Percentiles rank a stretch among this genome's conserved stretches.
phyloP scores from a whole-genome alignment of 2,329 filamentous ascomycete genomes.

The Fusarium sp. region DNA sequence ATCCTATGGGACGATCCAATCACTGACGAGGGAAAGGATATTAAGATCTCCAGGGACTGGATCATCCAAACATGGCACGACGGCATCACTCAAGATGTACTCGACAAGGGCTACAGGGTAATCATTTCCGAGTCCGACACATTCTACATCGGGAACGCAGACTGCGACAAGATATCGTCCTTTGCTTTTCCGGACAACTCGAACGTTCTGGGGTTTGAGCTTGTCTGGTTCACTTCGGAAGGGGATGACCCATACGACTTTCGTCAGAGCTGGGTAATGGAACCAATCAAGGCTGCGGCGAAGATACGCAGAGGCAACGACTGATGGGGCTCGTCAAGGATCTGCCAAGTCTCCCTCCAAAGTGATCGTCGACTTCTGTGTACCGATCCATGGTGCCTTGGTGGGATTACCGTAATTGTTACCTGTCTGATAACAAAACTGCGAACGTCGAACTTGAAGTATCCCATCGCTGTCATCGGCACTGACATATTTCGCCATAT shows the following conservation, averaged over 20 bases:
- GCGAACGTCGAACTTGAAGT: too few relatives aligned
- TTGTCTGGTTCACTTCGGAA: conserved; percentile 15
- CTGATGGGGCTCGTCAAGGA: not conserved
- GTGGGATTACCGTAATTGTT: too few relatives aligned
- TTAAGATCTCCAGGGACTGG: conserved; percentile 5
- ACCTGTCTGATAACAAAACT: too few relatives aligned
- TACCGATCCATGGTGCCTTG: too few relatives aligned
- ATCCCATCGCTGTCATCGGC: too few relatives aligned
- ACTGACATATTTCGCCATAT: too few relatives aligned
- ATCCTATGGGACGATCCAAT: conserved; percentile 19
- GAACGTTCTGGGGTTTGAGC: conserved; percentile 4
- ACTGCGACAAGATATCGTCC: not conserved
- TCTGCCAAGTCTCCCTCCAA: too few relatives aligned
- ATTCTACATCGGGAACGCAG: conserved; percentile 20
- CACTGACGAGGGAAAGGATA: conserved; percentile 1
- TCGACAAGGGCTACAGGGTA: conserved; percentile 4
- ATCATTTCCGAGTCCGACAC: conserved; percentile 8
- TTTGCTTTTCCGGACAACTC: not conserved
- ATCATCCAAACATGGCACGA: conserved; percentile 25
- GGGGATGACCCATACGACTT: conserved; percentile 10
- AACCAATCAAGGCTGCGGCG: conserved; percentile 11
- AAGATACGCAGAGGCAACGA: not conserved
- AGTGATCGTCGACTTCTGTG: too few relatives aligned
- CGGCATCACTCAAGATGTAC: not conserved
- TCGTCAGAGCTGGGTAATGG: conserved; percentile 5